phyloP scores from a whole-genome alignment of 768 basidiomycete genomes.

The Lactarius pseudohatsudake region DNA sequence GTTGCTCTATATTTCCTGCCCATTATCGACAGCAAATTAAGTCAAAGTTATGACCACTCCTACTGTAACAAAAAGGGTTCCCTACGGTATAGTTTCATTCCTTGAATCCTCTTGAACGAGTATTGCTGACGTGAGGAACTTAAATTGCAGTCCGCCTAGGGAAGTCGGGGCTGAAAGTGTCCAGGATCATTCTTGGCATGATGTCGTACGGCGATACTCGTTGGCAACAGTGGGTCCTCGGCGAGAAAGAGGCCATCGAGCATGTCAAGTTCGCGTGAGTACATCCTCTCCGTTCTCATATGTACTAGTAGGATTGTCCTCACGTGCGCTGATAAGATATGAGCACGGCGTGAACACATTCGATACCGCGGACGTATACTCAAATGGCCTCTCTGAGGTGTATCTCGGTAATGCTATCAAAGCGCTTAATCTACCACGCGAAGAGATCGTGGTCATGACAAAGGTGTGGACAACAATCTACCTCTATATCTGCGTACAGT shows the following conservation, averaged over 20 bases:
- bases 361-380: conserved; percentile 50
- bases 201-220: conserved; percentile 53
- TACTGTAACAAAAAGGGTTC: conserved; percentile 12
- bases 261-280: conserved; percentile 33
- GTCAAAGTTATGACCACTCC: conserved; percentile 11
- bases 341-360: conserved; percentile 64
- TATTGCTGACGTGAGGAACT: background rate
- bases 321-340: conserved; percentile 36
- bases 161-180: conserved; percentile 61
- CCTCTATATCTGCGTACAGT: background rate
- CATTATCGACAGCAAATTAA: background rate
- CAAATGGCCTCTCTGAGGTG: conserved; percentile 37
- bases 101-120: background rate
- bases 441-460: conserved; percentile 45
- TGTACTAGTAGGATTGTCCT: conserved; percentile 12
- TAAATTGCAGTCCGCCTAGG: conserved; percentile 35
- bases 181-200: conserved; percentile 62
- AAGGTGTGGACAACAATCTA: conserved; percentile 33
- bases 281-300: conserved; percentile 13
- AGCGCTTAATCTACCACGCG: conserved; percentile 39
- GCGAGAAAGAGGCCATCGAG: conserved; percentile 33
- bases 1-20: background rate
- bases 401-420: conserved; percentile 45
- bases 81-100: conserved; percentile 10
- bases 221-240: conserved; percentile 38